Conservation (phyloP, 306 rosid species). For the Dryas octopetala region DNA sequence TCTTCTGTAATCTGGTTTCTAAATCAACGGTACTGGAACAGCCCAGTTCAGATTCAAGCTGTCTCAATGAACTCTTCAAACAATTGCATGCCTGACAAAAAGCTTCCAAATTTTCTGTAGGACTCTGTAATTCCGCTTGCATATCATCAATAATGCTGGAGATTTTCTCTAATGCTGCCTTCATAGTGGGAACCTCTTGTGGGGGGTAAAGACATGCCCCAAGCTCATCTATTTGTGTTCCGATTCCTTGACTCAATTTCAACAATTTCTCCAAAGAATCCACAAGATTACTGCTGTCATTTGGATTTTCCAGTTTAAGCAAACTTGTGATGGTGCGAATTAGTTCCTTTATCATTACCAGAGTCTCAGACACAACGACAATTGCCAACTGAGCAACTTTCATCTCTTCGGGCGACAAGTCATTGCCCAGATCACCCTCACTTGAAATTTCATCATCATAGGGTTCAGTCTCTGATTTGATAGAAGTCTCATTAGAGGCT, state of each 20-base stretch:
- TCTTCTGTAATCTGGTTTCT: slow-evolving; percentile 46
- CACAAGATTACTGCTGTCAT: slow-evolving; percentile 46
- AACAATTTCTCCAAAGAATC: slow-evolving; percentile 73
- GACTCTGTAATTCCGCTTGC: slow-evolving; percentile 43
- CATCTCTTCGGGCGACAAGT: slow-evolving; percentile 86
- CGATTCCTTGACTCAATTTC: slow-evolving; percentile 61
- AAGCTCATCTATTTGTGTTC: slow-evolving; percentile 73
- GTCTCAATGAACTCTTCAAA: slow-evolving; percentile 48
- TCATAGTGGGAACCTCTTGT: slow-evolving; percentile 62
- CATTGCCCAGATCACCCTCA: slow-evolving; percentile 77
- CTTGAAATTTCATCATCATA: slow-evolving; percentile 40
- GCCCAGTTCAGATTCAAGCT: slow-evolving; percentile 47
- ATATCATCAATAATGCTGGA: slow-evolving; percentile 48
- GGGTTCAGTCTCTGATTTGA: slow-evolving; percentile 29
- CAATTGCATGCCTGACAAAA: slow-evolving; percentile 55
- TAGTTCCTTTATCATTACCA: slow-evolving; percentile 63
- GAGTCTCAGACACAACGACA: slow-evolving; percentile 54
- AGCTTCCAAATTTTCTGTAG: slow-evolving; percentile 53
- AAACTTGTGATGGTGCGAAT: slow-evolving; percentile 71
- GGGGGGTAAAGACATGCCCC: slow-evolving; percentile 97
- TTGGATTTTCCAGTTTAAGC: slow-evolving; percentile 64
- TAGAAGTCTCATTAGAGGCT: slow-evolving; percentile 27
- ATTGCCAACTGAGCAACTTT: slow-evolving; percentile 60
- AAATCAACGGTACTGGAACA: slow-evolving; percentile 30
- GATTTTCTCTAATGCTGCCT: slow-evolving; percentile 51